A percentile compares a stretch with the other conserved stretches of the same genome.
Evolutionary conservation across 208 protist species (phyloP).

Genomic region (Trypanosoma brucei): DNA sequence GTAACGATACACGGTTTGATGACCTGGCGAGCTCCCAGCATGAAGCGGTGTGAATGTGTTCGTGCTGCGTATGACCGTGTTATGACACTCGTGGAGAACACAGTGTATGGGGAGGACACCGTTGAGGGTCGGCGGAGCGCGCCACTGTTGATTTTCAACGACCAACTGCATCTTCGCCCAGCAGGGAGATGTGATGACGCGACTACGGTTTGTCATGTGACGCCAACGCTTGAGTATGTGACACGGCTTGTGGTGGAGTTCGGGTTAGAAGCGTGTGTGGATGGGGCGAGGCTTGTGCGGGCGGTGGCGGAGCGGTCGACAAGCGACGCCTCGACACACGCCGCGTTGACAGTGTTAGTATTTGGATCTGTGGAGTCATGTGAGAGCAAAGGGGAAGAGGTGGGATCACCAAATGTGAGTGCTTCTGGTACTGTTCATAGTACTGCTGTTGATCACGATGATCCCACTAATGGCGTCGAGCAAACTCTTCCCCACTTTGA

Average conservation of each 20-base stretch:
- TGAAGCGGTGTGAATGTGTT: constrained; percentile 41
- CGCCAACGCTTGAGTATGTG: constrained; percentile 31
- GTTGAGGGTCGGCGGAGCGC: constrained; percentile 64
- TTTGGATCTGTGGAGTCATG: constrained; percentile 21
- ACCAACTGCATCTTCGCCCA: constrained; percentile 53
- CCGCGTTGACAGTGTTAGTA: constrained; percentile 59
- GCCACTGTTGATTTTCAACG: constrained; percentile 62
- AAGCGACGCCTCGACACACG: constrained; percentile 57
- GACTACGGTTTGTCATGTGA: constrained; percentile 13
- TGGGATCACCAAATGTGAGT: too few species aligned
- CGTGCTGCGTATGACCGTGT: constrained; percentile 55
- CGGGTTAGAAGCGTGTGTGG: constrained; percentile 66
- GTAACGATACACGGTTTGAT: constrained; percentile 78
- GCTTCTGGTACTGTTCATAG: not conserved
- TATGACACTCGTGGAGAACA: constrained; percentile 54
- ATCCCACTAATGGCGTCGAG: constrained; percentile 4
- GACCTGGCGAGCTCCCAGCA: constrained; percentile 76
- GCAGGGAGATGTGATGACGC: not conserved
- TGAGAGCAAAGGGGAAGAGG: too few species aligned
- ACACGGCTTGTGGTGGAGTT: constrained; percentile 67
- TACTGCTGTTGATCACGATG: constrained; percentile 5
- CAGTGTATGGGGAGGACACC: constrained; percentile 43
- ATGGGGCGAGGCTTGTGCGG: constrained; percentile 52
- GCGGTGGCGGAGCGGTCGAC: constrained; percentile 63
- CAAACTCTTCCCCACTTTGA: constrained; percentile 20